A percentile compares a stretch with the other conserved stretches of the same genome.
These are phyloP conservation scores for Phalaenopsis equestris DNA, from an alignment of 106 monocot species.

Conservation along the genomic window DNA sequence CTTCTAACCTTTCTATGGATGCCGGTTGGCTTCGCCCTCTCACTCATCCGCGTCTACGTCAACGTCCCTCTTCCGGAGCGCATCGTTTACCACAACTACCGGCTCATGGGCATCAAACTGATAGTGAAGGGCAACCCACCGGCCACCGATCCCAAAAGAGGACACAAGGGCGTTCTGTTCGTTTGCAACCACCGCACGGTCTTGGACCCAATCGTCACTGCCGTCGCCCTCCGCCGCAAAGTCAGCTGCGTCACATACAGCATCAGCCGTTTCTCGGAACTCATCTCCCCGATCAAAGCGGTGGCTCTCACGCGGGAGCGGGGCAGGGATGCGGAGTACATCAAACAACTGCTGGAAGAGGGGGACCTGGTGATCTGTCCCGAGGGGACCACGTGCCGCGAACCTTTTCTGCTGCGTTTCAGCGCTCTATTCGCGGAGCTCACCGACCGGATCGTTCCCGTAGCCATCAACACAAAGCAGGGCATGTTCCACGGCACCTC, in stretches of 20 bases:
- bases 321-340: conserved; percentile 48
- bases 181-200: conserved; percentile 96
- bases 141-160: conserved; percentile 20
- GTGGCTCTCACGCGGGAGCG: conserved; percentile 63
- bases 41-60: conserved; percentile 52
- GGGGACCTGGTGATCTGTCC: conserved; percentile 87
- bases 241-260: conserved; percentile 91
- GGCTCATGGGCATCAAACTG: conserved; percentile 45
- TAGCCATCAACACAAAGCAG: conserved; percentile 81
- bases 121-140: conserved; percentile 56
- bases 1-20: conserved; percentile 82
- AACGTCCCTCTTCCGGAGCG: conserved; percentile 70
- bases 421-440: conserved; percentile 91
- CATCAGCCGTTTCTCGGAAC: conserved; percentile 75
- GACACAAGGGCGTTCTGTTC: conserved; percentile 58
- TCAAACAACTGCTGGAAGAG: conserved; percentile 41
- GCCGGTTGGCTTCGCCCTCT: conserved; percentile 59
- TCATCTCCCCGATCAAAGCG: conserved; percentile 83
- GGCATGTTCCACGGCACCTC: conserved; percentile 84
- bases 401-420: conserved; percentile 86
- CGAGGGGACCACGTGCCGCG: conserved; percentile 89
- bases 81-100: conserved; percentile 51
- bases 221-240: conserved; percentile 59
- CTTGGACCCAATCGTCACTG: conserved; percentile 75
- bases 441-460: conserved; percentile 87